Conservation (phyloP, 495 filamentous ascomycete genomes). For the Astrothelium subdiscretum region DNA sequence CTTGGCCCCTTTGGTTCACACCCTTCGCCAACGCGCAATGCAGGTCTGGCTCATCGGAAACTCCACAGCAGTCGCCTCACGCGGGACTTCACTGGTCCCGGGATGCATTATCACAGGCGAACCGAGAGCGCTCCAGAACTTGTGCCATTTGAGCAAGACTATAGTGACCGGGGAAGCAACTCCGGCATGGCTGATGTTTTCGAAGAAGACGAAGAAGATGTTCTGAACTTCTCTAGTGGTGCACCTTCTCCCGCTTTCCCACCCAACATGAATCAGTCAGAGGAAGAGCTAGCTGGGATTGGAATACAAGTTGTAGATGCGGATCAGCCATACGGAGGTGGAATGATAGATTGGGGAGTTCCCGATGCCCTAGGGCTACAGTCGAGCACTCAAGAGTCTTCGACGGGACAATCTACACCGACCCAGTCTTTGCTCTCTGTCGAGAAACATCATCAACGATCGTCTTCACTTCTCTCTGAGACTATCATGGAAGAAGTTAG, state of each 20-base stretch:
- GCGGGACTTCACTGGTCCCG: conserved; percentile 66
- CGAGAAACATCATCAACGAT: conserved; percentile 27
- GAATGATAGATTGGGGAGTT: conserved; percentile 30
- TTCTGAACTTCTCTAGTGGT: not conserved
- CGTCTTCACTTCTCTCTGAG: conserved; percentile 34
- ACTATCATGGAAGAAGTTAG: conserved; percentile 32
- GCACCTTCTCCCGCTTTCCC: not conserved
- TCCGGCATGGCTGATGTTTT: conserved; percentile 81
- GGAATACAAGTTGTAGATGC: conserved; percentile 39
- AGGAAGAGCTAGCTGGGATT: conserved; percentile 21
- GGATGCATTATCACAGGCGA: conserved; percentile 82
- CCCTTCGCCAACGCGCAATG: conserved; percentile 41
- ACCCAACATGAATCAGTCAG: conserved; percentile 5
- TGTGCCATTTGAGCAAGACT: conserved; percentile 62
- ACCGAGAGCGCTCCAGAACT: conserved; percentile 88
- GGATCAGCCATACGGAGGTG: conserved; percentile 17
- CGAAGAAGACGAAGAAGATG: conserved; percentile 54
- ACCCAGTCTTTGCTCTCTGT: not conserved
- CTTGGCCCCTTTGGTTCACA: conserved; percentile 79
- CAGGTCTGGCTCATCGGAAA: conserved; percentile 50
- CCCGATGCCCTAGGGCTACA: conserved; percentile 22
- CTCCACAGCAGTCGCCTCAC: conserved; percentile 80
- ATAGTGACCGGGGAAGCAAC: conserved; percentile 39
- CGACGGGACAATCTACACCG: conserved; percentile 7
- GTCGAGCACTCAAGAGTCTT: conserved; percentile 15